Evolutionary conservation across 768 basidiomycete species (phyloP).

Genomic region (Tricholoma sp.): DNA sequence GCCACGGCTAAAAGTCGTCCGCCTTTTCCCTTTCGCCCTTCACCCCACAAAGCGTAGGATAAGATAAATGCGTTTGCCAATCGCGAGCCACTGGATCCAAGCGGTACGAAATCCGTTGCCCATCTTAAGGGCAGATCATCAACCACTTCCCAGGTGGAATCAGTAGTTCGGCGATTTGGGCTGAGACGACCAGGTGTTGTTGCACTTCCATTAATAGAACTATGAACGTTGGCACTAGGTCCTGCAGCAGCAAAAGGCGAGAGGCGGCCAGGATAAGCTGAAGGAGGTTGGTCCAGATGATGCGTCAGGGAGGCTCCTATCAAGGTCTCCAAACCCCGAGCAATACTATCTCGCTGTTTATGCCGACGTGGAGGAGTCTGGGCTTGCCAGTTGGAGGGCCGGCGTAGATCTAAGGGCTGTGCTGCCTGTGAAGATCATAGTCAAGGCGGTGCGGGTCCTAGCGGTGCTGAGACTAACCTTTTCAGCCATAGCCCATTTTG

Average conservation of each 20-base stretch:
- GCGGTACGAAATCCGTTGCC: slow-evolving; percentile 83
- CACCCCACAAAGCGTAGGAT: slow-evolving; percentile 66
- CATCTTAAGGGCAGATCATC: slow-evolving; percentile 73
- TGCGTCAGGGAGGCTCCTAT: slow-evolving; percentile 29
- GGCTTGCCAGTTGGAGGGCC: slow-evolving; percentile 44
- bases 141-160: slow-evolving; percentile 65
- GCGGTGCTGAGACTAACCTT: slow-evolving; percentile 38
- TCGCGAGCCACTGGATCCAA: slow-evolving; percentile 65
- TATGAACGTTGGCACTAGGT: neutral
- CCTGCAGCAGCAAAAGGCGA: slow-evolving; percentile 3
- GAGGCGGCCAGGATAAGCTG: slow-evolving; percentile 31
- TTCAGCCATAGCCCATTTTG: slow-evolving; percentile 66
- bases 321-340: slow-evolving; percentile 59
- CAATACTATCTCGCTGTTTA: slow-evolving; percentile 51
- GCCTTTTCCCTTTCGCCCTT: slow-evolving; percentile 43
- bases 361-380: slow-evolving; percentile 46
- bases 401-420: slow-evolving; percentile 55
- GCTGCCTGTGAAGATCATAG: slow-evolving; percentile 36
- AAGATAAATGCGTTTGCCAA: slow-evolving; percentile 52
- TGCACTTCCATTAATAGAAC: slow-evolving; percentile 1
- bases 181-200: slow-evolving; percentile 11
- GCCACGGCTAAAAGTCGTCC: slow-evolving; percentile 67
- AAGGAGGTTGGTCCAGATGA: slow-evolving; percentile 11
- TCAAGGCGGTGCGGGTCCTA: slow-evolving; percentile 1
- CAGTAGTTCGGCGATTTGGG: slow-evolving; percentile 26